Conservation (phyloP, 129 eudicot genomes). For the Flaveria bidentis region DNA sequence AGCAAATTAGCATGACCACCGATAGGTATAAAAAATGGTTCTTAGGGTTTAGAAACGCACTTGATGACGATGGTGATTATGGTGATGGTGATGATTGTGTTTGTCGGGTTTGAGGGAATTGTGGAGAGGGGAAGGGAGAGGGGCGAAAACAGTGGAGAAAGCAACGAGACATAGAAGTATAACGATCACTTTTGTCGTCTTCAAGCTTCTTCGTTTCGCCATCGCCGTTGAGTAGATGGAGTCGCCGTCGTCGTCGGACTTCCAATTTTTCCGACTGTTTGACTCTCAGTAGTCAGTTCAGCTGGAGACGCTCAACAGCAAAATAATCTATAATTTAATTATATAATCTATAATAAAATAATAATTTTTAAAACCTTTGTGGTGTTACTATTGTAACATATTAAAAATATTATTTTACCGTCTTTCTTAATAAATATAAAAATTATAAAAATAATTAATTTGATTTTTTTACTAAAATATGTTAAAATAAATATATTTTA, state of each 20-base stretch:
- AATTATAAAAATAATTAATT: too few species aligned
- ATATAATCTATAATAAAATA: too few species aligned
- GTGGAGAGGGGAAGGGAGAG: slow-evolving; percentile 25
- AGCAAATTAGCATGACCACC: slow-evolving; percentile 13
- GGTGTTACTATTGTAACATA: too few species aligned
- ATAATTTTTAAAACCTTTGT: too few species aligned
- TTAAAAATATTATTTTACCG: too few species aligned
- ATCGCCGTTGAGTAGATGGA: slow-evolving; percentile 17
- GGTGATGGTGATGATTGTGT: slow-evolving; percentile 17
- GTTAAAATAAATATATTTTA: too few species aligned
- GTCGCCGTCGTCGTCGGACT: not conserved
- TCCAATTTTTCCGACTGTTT: slow-evolving; percentile 11
- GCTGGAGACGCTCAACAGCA: not conserved
- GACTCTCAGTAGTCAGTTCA: not conserved
- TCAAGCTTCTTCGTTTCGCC: slow-evolving; percentile 35
- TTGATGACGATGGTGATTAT: slow-evolving; percentile 16
- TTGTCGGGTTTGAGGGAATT: slow-evolving; percentile 20
- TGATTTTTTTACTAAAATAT: too few species aligned
- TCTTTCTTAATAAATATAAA: too few species aligned
- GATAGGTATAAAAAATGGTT: not conserved
- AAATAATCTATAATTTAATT: too few species aligned
- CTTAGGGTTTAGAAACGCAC: slow-evolving; percentile 16
- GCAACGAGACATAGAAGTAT: slow-evolving; percentile 31
- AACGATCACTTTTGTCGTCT: slow-evolving; percentile 14
- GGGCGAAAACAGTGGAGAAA: slow-evolving; percentile 35